Base-by-base conservation (phyloP, 768 basidiomycete genomes). In the Tephrocybe sp. region DNA sequence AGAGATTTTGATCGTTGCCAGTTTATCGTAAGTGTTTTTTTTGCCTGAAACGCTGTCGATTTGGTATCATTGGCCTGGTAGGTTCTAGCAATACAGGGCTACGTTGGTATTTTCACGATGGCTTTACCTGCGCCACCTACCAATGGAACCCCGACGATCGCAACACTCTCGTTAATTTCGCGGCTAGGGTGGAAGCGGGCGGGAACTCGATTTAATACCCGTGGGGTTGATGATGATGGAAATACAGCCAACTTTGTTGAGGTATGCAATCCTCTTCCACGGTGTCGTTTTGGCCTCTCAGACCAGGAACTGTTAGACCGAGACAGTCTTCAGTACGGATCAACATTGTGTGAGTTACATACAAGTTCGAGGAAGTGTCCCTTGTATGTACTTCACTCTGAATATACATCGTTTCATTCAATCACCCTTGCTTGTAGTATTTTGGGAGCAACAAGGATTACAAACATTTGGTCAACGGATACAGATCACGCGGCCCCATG, bases 391-490 rank as follows among this genome's bases (percentile, higher is more conserved):
- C 50, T 59, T 57, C 53, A 36, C 47, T 39, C 54, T 54, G 25
- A 48, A 56, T 56, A 52, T 45, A 45, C 51, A 44, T 44, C 34
- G 50, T 40, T 13, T 41, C 25, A 53, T 56, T 46, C 53, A 42
- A 55, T 52, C 12, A 18, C 49, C 38, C 29, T 38, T n/a, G n/a
- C n/a, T 47, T 46, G 39, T 61, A 94, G 93, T 98, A 50, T 99
- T 99, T 65, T 99, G 97, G 97, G 95, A 98, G 65, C 95, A 99
- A 61, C 93, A 95, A 68, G 94, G 92, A 22, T 65, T 94, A 33
- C 92, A 94, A 62, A 94, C 95, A 0, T 94, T 99, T 61, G 91
- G 93, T 30, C 93, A 92, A 56, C 82, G 83, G 48, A 92, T 99
- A 34, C 94, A 97, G 63, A 91, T 99, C 53, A 94, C 93, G 11